Base-by-base conservation (phyloP, 371 early-diverging fungal genomes). In the Haplosporangium sp. region DNA sequence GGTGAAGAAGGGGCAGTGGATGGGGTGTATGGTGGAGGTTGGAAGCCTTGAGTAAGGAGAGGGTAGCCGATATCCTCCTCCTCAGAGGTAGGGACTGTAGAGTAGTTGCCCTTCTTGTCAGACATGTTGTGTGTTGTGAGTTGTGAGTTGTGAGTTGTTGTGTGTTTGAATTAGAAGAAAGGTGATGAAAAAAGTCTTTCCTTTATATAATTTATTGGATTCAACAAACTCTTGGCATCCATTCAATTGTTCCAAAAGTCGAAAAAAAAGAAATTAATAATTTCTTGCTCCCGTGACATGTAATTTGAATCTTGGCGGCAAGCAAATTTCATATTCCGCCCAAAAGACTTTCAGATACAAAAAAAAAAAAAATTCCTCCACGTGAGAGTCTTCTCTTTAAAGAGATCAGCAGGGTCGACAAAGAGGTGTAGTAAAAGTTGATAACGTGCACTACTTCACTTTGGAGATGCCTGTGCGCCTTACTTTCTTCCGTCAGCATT, bases 21-120 rank as follows among this genome's bases (percentile, higher is more conserved):
- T 10, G 81, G 81, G 0, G 81, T 81, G 63, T 81, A 81, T 39
- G 81, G 72, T 27, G 81, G 81, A 27, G 81, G 81, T 27, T 76
- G 69, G 58, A 71, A 71, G 15, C 48, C 61, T 39, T 75, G 76
- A 0, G 70, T 58, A 39, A 75, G 63, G 34, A 68, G 68, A 1
- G n/a, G 45, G 55, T 59, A 53, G 47, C 39, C 13, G 61, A 55
- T 59, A 35, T 42, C 9, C 0, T 48, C 69, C 11, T 65, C 65
- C 9, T 78, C 71, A 8, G 19, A 4, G 9, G 72, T 63, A n/a
- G 60, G 67, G 64, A 76, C 20, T 34, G 64, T 42, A 34, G 63
- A 50, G 57, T 78, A 78, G 9, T 66, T 67, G 50, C 79, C 79
- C n/a, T 78, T 78, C 39, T 63, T 73, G 67, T 78, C 79, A 17